Evolutionary conservation across 139 green algal species (phyloP).

Genomic region (Picochlorum sp.): DNA sequence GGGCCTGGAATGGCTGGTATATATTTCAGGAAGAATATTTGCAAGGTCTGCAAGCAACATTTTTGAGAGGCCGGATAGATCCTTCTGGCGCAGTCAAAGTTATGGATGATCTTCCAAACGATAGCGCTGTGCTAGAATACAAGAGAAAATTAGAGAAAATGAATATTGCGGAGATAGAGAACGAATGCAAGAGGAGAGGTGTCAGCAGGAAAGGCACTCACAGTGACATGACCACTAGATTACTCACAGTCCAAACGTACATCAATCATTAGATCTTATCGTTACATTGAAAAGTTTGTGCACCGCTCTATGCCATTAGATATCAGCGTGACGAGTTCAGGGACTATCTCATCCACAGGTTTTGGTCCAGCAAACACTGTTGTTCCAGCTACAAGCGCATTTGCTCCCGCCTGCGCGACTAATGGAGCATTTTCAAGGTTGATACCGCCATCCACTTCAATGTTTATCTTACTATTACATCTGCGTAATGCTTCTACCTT

Average conservation of each 20-base stretch:
- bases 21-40: constrained; percentile 84
- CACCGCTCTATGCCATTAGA: not conserved
- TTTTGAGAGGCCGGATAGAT: constrained; percentile 31
- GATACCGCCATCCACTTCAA: constrained; percentile 80
- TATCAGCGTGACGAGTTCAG: constrained; percentile 21
- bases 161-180: constrained; percentile 52
- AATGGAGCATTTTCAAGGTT: constrained; percentile 45
- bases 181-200: constrained; percentile 45
- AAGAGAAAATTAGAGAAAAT: constrained; percentile 37
- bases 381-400: constrained; percentile 78
- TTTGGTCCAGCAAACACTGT: constrained; percentile 57
- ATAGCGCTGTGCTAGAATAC: constrained; percentile 1
- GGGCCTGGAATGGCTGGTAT: constrained; percentile 74
- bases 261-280: constrained; percentile 19
- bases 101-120: not conserved
- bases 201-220: constrained; percentile 39
- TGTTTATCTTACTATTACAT: constrained; percentile 48
- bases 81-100: not conserved
- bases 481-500: constrained; percentile 55
- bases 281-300: not conserved
- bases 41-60: constrained; percentile 74
- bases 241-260: constrained; percentile 46
- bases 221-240: constrained; percentile 22
- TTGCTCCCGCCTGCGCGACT: constrained; percentile 70
- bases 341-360: constrained; percentile 23